Evolutionary conservation across 192 early-diverging fungal genomes (phyloP).

Genomic region (Entophlyctis helioformis): DNA sequence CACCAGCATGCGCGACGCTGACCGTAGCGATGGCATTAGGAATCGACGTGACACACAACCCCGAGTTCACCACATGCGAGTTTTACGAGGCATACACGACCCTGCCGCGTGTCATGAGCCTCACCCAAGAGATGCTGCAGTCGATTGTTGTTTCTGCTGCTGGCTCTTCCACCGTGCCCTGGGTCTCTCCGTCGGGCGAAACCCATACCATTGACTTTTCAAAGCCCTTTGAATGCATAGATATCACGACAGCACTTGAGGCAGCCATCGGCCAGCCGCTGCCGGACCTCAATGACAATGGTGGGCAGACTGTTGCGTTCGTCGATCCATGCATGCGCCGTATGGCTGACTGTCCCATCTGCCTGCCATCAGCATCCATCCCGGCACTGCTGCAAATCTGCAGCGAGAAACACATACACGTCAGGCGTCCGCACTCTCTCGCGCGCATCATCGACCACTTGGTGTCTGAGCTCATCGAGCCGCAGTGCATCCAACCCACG

Average conservation of each 20-base stretch:
- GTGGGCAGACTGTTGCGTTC: no score
- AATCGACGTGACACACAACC: conserved; percentile 78
- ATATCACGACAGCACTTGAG: conserved; percentile 1
- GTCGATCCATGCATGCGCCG: no score
- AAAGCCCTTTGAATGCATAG: conserved; percentile 1
- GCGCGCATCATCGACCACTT: conserved; percentile 61
- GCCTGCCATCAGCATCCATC: conserved; percentile 13
- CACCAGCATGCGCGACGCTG: no score
- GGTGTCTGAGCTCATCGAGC: conserved; percentile 64
- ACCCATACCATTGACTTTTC: no score
- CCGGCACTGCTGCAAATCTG: conserved; percentile 19
- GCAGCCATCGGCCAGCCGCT: neutral
- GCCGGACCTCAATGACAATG: neutral
- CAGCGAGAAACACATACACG: conserved; percentile 16
- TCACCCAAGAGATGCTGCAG: conserved; percentile 59
- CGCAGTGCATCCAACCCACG: conserved; percentile 64
- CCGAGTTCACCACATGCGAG: conserved; percentile 85
- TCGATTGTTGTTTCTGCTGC: conserved; percentile 26
- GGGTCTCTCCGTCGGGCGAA: no score
- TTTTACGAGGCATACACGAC: conserved; percentile 73
- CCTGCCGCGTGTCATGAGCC: conserved; percentile 50
- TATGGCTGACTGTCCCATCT: no score
- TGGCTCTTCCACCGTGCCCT: no score
- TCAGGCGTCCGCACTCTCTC: conserved; percentile 42
- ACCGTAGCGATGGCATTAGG: conserved; percentile 19